Evolutionary conservation across 345 rosid species (phyloP).

Genomic region (Corchorus capsularis): DNA sequence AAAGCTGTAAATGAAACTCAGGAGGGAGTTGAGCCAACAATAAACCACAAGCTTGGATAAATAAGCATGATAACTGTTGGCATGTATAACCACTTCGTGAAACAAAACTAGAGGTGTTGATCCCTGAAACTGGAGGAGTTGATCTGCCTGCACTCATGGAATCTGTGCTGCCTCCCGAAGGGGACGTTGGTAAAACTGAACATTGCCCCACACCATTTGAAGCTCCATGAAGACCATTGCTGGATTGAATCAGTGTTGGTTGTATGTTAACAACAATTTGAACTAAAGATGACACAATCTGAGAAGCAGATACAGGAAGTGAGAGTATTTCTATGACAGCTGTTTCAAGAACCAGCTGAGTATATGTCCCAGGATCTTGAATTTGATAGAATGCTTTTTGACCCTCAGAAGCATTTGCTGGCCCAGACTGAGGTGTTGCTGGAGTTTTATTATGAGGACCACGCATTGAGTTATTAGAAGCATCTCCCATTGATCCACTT

Average conservation of each 20-base stretch:
- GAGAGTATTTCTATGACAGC: slow-evolving; percentile 94
- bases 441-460: slow-evolving; percentile 66
- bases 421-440: slow-evolving; percentile 72
- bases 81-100: slow-evolving; percentile 94
- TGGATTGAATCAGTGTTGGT: slow-evolving; percentile 88
- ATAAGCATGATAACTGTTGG: slow-evolving; percentile 91
- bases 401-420: slow-evolving; percentile 68
- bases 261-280: slow-evolving; percentile 91
- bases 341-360: slow-evolving; percentile 94
- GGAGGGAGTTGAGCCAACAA: slow-evolving; percentile 94
- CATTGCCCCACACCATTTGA: slow-evolving; percentile 72
- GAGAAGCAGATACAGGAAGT: slow-evolving; percentile 85
- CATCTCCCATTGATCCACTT: slow-evolving; percentile 65
- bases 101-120: slow-evolving; percentile 83
- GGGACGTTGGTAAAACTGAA: slow-evolving; percentile 81
- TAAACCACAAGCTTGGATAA: slow-evolving; percentile 97
- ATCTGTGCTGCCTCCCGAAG: slow-evolving; percentile 98
- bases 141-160: slow-evolving; percentile 89
- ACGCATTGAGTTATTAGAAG: slow-evolving; percentile 53
- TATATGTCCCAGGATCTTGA: slow-evolving; percentile 97
- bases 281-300: slow-evolving; percentile 83
- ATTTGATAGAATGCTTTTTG: slow-evolving; percentile 92
- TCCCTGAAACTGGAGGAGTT: slow-evolving; percentile 70
- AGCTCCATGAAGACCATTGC: slow-evolving; percentile 81
- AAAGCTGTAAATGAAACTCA: slow-evolving; percentile 84